phyloP scores from a whole-genome alignment of 805 yeast genomes.

The Kuraishia cidri region DNA sequence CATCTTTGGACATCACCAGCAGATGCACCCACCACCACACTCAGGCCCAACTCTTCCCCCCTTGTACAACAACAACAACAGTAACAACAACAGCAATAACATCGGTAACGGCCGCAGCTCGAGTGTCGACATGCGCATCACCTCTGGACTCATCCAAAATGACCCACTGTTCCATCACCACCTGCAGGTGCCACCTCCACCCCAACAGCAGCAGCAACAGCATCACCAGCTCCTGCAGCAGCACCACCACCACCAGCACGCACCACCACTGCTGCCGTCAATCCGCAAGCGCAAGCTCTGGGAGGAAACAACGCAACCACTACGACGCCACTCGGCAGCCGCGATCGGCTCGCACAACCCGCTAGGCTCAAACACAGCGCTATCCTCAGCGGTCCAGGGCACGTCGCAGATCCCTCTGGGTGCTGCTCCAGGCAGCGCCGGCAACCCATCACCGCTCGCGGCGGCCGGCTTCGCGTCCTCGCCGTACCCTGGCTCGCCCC shows the following conservation, averaged over 20 bases:
- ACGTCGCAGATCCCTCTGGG: background rate
- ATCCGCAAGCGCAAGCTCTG: constrained; percentile 1
- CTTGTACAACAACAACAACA: no score
- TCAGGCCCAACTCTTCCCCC: no score
- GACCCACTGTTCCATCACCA: no score
- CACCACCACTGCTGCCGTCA: constrained; percentile 6
- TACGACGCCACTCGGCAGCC: constrained; percentile 7
- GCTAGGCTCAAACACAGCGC: background rate
- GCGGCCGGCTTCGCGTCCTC: constrained; percentile 4
- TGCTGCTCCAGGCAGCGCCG: background rate
- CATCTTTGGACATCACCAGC: constrained; percentile 2
- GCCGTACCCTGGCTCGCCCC: constrained; percentile 17
- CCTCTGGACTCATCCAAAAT: no score
- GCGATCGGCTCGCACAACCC: constrained; percentile 8
- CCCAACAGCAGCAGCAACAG: constrained; percentile 4
- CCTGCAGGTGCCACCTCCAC: no score
- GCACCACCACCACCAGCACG: constrained; percentile 1
- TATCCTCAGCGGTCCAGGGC: background rate
- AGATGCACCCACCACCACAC: background rate
- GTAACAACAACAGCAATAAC: no score
- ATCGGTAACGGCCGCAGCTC: no score
- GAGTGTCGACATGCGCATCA: no score
- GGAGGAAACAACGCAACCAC: constrained; percentile 7
- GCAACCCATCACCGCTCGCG: background rate
- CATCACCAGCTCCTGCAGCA: constrained; percentile 4